Conservation (phyloP, 2,329 filamentous ascomycete species). For the Trichoderma koningii region DNA sequence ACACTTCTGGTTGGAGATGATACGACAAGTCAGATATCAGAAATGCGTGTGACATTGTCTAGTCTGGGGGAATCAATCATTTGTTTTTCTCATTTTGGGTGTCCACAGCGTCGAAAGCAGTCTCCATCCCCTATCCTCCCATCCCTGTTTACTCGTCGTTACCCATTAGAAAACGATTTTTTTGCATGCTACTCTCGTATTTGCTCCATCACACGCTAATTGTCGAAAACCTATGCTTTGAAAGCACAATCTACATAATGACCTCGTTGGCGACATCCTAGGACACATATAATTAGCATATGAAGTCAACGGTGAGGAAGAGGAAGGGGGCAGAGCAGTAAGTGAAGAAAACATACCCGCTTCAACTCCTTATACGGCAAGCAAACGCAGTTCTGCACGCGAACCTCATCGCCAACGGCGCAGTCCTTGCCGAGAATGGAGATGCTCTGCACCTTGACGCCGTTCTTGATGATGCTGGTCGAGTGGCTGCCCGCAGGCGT, state of each 20-base stretch:
- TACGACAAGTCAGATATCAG: background rate
- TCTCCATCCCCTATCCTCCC: background rate
- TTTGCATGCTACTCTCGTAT: background rate
- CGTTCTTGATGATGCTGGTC: conserved; percentile 95
- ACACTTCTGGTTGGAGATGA: background rate
- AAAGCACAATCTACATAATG: conserved; percentile 71
- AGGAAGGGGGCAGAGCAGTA: too few species aligned
- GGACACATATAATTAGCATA: conserved; percentile 34
- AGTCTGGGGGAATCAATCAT: background rate
- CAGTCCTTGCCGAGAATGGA: conserved; percentile 98
- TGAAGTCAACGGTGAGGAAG: too few species aligned
- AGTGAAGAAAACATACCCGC: conserved; percentile 63
- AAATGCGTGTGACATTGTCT: conserved; percentile 15
- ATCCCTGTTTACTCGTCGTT: background rate
- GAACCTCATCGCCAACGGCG: conserved; percentile 86
- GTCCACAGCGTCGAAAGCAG: too few species aligned
- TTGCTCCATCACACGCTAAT: background rate
- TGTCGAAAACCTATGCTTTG: background rate
- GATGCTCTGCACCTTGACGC: conserved; percentile 97
- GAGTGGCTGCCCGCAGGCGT: conserved; percentile 84
- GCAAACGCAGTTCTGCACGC: conserved; percentile 97
- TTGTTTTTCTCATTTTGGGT: background rate
- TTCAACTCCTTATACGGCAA: conserved; percentile 98
- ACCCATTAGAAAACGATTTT: background rate
- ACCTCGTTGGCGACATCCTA: conserved; percentile 84